Base-by-base conservation (phyloP, 73 alveolate species). In the Paramecium pentaurelia region DNA sequence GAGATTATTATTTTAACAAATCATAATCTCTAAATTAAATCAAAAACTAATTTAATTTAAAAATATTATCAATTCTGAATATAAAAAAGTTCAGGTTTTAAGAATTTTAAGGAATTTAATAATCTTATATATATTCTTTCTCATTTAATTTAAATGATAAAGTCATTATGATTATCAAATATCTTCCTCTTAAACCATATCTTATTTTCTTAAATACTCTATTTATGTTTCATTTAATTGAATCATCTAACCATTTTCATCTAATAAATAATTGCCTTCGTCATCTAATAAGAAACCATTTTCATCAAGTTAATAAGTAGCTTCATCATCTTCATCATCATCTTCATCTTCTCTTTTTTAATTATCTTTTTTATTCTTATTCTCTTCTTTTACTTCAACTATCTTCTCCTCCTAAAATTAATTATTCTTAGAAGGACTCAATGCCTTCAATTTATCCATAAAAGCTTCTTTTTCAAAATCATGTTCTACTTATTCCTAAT, bases 231-330 rank as follows among this genome's bases (percentile, higher is more conserved):
- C 93, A 5, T 60, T 59, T 40, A 87, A 58, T 68, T 87, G 32
- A 30, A 87, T 77, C 93, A 87, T 87, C 3, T 87, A 32, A 36
- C 88, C 93, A 87, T 87, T 64, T 36, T 87, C 93, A 64, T 77
- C 93, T 37, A 87, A 45, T 22, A 87, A 59, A 36, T 87, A 87
- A 70, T 87, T 87, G 16, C 93, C 93, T 3, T 87, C 86, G 1
- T 87, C 93, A 87, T 87, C 93, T 51, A 87, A 40, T 37, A 87
- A 64, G 58, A 14, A 87, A 8, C 93, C 93, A 64, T 87, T 64
- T 22, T 87, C 93, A 40, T 87, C 93, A 18, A 87, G 22, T 64
- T 87, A 64, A 70, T 87, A 87, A 2, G 86, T 77, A 4, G 71
- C 93, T 64, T 87, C 93, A 22, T 87, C 70, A 75, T 40, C 18